Percentiles rank a stretch among this genome's conserved stretches.
Evolutionary conservation across 176 grass and related monocot species (phyloP).

Genomic region (Panicum miliaceum): DNA sequence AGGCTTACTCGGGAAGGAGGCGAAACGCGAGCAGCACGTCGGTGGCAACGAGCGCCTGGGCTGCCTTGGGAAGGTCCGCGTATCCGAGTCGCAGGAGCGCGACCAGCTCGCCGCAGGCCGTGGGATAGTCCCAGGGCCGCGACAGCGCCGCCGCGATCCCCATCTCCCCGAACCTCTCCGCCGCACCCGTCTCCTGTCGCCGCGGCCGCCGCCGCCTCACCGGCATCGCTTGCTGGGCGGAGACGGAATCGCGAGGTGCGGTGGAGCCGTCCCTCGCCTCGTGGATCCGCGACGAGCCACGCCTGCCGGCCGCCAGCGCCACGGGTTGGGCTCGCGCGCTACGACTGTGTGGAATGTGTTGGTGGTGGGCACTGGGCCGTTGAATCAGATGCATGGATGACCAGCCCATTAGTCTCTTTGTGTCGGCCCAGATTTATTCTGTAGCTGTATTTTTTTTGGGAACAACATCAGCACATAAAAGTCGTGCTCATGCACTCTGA

Average conservation of each 20-base stretch:
- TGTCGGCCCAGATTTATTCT: too few relatives aligned
- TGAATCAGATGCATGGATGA: neutral
- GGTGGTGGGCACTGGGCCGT: too few relatives aligned
- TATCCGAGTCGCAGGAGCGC: conserved; percentile 67
- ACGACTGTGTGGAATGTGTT: neutral
- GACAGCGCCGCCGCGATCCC: conserved; percentile 59
- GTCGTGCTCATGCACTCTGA: too few relatives aligned
- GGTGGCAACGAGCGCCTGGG: conserved; percentile 58
- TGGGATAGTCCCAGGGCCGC: conserved; percentile 67
- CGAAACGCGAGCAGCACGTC: conserved; percentile 79
- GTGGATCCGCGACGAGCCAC: neutral
- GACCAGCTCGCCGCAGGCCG: conserved; percentile 78
- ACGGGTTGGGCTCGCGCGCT: neutral
- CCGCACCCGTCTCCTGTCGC: conserved; percentile 43
- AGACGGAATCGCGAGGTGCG: neutral
- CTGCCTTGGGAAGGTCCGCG: conserved; percentile 56
- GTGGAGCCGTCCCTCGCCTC: neutral
- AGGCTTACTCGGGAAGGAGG: conserved; percentile 70
- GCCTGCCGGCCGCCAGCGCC: neutral
- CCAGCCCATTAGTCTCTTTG: too few relatives aligned
- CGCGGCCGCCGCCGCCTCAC: conserved; percentile 44
- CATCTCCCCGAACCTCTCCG: conserved; percentile 60
- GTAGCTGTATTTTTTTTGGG: too few relatives aligned
- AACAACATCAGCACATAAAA: too few relatives aligned
- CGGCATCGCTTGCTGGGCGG: conserved; percentile 38